phyloP scores from a whole-genome alignment of 2,329 filamentous ascomycete species.

The Trichoderma pleuroti region DNA sequence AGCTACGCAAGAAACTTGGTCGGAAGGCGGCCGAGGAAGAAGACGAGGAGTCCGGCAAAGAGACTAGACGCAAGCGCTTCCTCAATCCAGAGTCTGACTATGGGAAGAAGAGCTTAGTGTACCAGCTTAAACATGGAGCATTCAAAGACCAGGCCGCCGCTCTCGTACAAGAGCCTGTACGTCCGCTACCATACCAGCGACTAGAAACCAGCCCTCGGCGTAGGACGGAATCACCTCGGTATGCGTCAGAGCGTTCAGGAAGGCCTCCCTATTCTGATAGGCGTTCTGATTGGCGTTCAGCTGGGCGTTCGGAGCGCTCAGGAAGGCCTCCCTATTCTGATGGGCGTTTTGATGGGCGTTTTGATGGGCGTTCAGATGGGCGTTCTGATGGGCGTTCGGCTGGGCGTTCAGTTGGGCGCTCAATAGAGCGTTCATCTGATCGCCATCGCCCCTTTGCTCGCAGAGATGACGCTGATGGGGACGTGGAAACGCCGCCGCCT shows the following conservation, averaged over 20 bases:
- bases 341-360: neutral
- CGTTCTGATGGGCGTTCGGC: neutral
- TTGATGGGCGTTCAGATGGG: too few species aligned
- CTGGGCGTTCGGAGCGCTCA: neutral
- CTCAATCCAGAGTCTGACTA: constrained; percentile 47
- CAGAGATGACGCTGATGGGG: neutral
- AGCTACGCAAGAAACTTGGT: constrained; percentile 52
- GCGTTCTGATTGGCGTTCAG: neutral
- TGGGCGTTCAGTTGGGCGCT: too few species aligned
- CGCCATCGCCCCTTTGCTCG: neutral
- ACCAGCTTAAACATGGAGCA: constrained; percentile 48
- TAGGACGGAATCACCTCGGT: neutral
- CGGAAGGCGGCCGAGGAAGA: constrained; percentile 36
- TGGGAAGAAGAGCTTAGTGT: constrained; percentile 56
- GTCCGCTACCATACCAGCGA: constrained; percentile 17
- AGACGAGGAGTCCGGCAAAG: constrained; percentile 33
- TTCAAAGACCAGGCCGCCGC: constrained; percentile 29
- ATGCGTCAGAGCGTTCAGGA: neutral
- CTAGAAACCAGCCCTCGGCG: neutral
- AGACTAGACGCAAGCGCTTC: constrained; percentile 51
- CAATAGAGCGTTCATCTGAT: neutral
- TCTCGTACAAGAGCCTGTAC: constrained; percentile 29
- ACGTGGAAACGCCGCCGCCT: constrained; percentile 10
- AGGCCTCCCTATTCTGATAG: neutral
- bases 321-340: neutral